Percentiles rank a stretch among this genome's conserved stretches.
These are phyloP conservation scores for Salvia splendens DNA, from an alignment of 257 asterid species.

Conservation along the genomic window DNA sequence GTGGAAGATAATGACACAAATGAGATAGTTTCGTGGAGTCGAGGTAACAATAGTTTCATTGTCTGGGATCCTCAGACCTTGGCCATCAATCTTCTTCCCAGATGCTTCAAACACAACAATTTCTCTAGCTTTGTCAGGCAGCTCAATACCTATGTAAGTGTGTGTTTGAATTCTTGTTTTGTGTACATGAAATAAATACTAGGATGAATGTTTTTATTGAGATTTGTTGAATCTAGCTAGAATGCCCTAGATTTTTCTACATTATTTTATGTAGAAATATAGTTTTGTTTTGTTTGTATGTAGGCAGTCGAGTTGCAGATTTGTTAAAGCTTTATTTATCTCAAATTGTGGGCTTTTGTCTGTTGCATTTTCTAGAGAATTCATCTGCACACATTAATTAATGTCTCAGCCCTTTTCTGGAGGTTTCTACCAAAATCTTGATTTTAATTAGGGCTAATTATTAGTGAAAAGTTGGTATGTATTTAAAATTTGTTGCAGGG, in stretches of 20 bases:
- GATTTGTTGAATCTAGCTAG: background rate
- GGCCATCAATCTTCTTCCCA: conserved; percentile 65
- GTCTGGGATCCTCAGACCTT: conserved; percentile 79
- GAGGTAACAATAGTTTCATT: conserved; percentile 74
- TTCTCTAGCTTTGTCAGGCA: conserved; percentile 85
- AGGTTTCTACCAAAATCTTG: background rate
- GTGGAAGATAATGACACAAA: conserved; percentile 67
- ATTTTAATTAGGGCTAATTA: too few species aligned
- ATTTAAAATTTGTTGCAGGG: conserved; percentile 34
- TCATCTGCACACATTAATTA: background rate
- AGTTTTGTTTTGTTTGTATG: background rate
- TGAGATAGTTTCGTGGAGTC: conserved; percentile 63
- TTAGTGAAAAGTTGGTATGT: too few species aligned
- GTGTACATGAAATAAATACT: too few species aligned
- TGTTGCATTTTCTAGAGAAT: conserved; percentile 20
- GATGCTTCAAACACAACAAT: conserved; percentile 78
- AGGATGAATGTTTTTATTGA: too few species aligned
- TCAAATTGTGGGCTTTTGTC: conserved; percentile 24
- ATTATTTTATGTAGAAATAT: background rate
- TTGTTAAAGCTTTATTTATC: conserved; percentile 27
- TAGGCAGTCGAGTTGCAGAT: conserved; percentile 28
- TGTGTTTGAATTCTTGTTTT: background rate
- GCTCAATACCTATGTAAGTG: conserved; percentile 76
- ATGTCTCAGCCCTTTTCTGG: conserved; percentile 4
- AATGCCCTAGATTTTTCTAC: conserved; percentile 29